Evolutionary conservation across 1,284 basidiomycete species (phyloP), one percentile per base, ranked within the genome.

Genomic region (Cutaneotrichosporon dermatis): DNA sequence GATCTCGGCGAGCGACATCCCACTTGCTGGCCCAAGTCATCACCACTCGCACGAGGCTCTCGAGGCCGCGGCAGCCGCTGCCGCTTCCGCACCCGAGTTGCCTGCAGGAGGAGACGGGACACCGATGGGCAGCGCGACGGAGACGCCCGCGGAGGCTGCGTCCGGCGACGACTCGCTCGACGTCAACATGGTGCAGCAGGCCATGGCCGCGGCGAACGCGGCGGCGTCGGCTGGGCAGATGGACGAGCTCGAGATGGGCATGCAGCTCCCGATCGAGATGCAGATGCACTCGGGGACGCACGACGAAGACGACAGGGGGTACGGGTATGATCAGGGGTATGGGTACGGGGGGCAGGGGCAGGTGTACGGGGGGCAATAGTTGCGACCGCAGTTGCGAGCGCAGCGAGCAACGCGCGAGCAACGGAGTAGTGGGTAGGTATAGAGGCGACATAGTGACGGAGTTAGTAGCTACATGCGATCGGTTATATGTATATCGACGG

Each of bases 211-310:
- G 4, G 59, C 59, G 16, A 54, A 46, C 16, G 65, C 63, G 7
- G 61, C 44, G 0, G 73, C 69, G 4, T 60, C 56, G 13, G 66
- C 60, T 0, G 69, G 69, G 7, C 71, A 74, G 60, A 76, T 76
- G 66, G 75, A 76, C 63, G 75, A 76, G 56, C 58, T 76, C 60
- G 75, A 76, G 41, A 74, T 76, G 73, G 75, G 75, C 33, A 74
- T 76, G 48, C 69, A 75, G 57, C 57, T 76, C 42, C 75, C 75
- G 6, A 74, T 75, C 60, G 75, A 76, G 59, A 76, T 76, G 75
- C 73, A 75, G 57, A 74, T 74, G 73, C 75, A 76, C 62, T 65
- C 66, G 43, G 62, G 59, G 41, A 64, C 61, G 37, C 66, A 70
- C 57, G 70, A 71, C 48, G 69, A 67, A 44, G 71, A 63, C 40